Percentiles rank a stretch among this genome's conserved stretches.
Evolutionary conservation across 805 yeast species (phyloP).

Genomic region (Metschnikowia aberdeeniae): DNA sequence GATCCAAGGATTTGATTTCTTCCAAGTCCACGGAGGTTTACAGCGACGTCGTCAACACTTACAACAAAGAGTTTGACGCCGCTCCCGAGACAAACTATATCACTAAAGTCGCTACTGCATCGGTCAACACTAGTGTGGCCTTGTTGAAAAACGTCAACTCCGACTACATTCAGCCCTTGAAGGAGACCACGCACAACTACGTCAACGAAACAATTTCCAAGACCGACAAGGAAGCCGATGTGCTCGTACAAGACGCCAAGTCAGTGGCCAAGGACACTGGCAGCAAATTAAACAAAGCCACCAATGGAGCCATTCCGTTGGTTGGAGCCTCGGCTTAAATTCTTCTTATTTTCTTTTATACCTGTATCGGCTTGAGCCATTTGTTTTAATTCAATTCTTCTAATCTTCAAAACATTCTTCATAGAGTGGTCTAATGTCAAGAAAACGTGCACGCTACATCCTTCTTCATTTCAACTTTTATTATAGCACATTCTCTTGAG

Average conservation of each 20-base stretch:
- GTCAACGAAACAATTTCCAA: slow-evolving; percentile 33
- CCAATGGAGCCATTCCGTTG: slow-evolving; percentile 16
- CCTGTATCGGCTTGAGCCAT: not conserved
- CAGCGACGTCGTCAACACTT: slow-evolving; percentile 28
- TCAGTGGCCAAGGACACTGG: slow-evolving; percentile 6
- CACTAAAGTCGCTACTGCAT: slow-evolving; percentile 32
- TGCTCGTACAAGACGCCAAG: slow-evolving; percentile 6
- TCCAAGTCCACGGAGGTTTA: slow-evolving; percentile 28
- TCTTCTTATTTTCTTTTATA: not conserved
- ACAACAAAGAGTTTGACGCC: slow-evolving; percentile 32
- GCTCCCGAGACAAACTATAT: slow-evolving; percentile 24
- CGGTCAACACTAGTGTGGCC: slow-evolving; percentile 31
- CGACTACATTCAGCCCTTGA: slow-evolving; percentile 37
- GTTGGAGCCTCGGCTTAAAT: slow-evolving; percentile 17
- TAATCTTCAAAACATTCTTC: not conserved
- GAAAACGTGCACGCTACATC: too few relatives aligned
- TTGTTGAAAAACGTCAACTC: slow-evolving; percentile 31
- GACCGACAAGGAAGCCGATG: slow-evolving; percentile 34
- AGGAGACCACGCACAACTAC: slow-evolving; percentile 36
- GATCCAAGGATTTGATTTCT: slow-evolving; percentile 24
- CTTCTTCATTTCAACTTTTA: too few relatives aligned
- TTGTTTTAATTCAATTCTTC: not conserved
- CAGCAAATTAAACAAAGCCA: slow-evolving; percentile 8
- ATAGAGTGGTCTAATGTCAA: too few relatives aligned
- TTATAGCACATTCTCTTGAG: slow-evolving; percentile 11